Conservation (phyloP, 441 rosid species). For the Croton setiger region DNA sequence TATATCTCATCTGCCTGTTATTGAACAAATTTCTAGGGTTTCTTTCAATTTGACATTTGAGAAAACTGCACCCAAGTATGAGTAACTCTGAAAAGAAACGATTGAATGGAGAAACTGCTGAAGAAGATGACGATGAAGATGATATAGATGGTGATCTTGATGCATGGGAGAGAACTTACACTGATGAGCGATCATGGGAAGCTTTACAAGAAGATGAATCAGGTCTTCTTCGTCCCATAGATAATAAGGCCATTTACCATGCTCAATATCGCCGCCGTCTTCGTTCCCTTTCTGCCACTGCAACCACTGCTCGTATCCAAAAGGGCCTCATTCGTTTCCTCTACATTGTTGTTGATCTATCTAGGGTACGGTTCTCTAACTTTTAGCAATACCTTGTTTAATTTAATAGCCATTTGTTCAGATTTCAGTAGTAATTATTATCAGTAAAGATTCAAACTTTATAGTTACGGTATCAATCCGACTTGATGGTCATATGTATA, state of each 20-base stretch:
- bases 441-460: not conserved
- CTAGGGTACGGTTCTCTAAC: conserved; percentile 41
- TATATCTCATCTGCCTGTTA: not conserved
- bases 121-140: conserved; percentile 61
- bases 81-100: conserved; percentile 42
- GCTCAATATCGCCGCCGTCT: conserved; percentile 78
- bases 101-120: conserved; percentile 32
- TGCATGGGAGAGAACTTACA: conserved; percentile 79
- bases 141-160: conserved; percentile 47
- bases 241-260: conserved; percentile 62
- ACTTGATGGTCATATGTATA: not conserved
- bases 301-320: conserved; percentile 65
- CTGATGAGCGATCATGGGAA: conserved; percentile 91
- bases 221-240: conserved; percentile 78
- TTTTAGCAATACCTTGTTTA: not conserved
- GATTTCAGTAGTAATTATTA: not conserved
- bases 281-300: conserved; percentile 44
- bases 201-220: conserved; percentile 89
- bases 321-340: conserved; percentile 93
- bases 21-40: not conserved
- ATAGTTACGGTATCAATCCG: not conserved
- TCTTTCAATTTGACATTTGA: not conserved
- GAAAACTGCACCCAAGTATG: conserved; percentile 21
- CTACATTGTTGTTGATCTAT: conserved; percentile 78
- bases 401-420: not conserved